A percentile compares a stretch with the other conserved stretches of the same genome.
Evolutionary conservation across 169 alveolate genomes (phyloP).

Genomic region (Plasmodium inui): DNA sequence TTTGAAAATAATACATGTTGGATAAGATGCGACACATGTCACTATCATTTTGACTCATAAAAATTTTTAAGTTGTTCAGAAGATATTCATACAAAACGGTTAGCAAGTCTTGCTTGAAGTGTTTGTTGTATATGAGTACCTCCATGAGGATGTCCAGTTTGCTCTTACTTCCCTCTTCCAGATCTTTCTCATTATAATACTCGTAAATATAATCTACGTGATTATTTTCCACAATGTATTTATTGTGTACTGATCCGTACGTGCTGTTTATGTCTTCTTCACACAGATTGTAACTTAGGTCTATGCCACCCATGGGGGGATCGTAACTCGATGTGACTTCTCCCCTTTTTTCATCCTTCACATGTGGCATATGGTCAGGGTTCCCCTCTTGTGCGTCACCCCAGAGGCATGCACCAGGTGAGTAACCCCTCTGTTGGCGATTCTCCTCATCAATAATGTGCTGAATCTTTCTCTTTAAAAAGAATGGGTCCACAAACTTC

Average conservation of each 20-base stretch:
- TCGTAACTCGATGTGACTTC: background rate
- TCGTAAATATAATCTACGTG: constrained; percentile 63
- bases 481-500: constrained; percentile 16
- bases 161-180: constrained; percentile 29
- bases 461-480: constrained; percentile 42
- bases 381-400: background rate
- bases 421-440: background rate
- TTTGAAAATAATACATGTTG: constrained; percentile 17
- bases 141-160: constrained; percentile 44
- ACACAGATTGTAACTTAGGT: background rate
- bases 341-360: background rate
- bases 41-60: constrained; percentile 6
- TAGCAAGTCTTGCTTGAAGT: constrained; percentile 51
- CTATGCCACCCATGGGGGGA: background rate
- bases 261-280: background rate
- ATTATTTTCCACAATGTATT: constrained; percentile 56
- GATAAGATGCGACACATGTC: constrained; percentile 35
- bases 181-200: constrained; percentile 57
- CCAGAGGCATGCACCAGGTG: background rate
- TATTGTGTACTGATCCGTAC: constrained; percentile 56
- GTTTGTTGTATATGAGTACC: constrained; percentile 42
- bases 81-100: constrained; percentile 50
- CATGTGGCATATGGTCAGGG: background rate
- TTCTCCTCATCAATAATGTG: constrained; percentile 10
- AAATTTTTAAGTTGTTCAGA: constrained; percentile 29